Evolutionary conservation across 805 yeast genomes (phyloP).

Genomic region (Candida patagonica): DNA sequence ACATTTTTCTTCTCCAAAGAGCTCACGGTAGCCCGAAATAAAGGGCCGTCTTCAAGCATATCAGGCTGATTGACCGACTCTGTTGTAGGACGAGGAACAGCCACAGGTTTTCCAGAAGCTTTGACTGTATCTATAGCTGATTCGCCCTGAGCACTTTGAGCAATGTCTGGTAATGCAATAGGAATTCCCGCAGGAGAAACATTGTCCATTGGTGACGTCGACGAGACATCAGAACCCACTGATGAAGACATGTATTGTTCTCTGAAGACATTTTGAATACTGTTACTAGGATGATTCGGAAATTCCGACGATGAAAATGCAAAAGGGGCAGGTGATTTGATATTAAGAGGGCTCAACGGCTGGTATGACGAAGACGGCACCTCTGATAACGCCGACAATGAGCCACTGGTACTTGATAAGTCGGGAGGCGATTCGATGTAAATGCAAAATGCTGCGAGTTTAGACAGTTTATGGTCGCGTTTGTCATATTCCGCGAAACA

Average conservation of each 20-base stretch:
- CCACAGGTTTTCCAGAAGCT: background rate
- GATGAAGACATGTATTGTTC: background rate
- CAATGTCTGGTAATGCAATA: background rate
- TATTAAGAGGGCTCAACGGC: background rate
- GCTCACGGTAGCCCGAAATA: slow-evolving; percentile 33
- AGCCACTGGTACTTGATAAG: background rate
- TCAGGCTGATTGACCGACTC: background rate
- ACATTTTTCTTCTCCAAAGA: slow-evolving; percentile 30
- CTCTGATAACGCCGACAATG: background rate
- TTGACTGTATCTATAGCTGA: background rate
- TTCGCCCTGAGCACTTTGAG: background rate
- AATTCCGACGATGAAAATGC: background rate
- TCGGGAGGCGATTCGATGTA: slow-evolving; percentile 24
- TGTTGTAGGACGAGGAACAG: slow-evolving; percentile 2
- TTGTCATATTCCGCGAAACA: slow-evolving; percentile 34
- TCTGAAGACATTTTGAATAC: background rate
- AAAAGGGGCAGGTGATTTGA: background rate
- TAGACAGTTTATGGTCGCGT: slow-evolving; percentile 24
- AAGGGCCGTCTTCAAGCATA: slow-evolving; percentile 35
- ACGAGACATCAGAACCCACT: background rate
- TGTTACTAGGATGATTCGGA: background rate
- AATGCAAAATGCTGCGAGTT: slow-evolving; percentile 26
- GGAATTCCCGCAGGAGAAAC: background rate
- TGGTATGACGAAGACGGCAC: background rate
- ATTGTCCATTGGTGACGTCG: background rate